Base-by-base conservation (phyloP, 108 stramenopile genomes). In the Fragilariopsis cylindrus region DNA sequence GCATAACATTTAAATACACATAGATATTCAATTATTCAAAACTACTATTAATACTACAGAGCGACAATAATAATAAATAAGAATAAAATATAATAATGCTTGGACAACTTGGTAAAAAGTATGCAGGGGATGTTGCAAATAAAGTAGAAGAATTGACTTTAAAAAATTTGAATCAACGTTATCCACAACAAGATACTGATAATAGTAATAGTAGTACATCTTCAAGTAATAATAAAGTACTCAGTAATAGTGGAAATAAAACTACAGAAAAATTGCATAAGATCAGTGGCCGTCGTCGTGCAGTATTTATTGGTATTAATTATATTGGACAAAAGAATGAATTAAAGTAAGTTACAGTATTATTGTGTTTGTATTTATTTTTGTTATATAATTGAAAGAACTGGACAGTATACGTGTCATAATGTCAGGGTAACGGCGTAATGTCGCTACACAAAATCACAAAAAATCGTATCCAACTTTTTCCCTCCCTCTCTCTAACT, bases 231-330 rank as follows among this genome's bases (percentile, higher is more conserved):
- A 60, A 60, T 1, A 60, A 60, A 16, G 60, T 11, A n/a, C 11
- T 16, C 60, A 2, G n/a, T 54, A 13, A n/a, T n/a, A 60, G n/a
- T 30, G 39, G 39, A 18, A 60, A 16, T 30, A 30, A 71, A 30
- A 57, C 70, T 54, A 53, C 70, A 13, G 70, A 71, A 44, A 5
- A 56, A 42, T 42, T 71, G 30, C 53, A 55, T 41, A 43, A 19
- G 73, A 87, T 21, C 67, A 69, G 58, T 65, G 85, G 82, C 16
- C 73, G 52, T 49, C 71, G 86, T 45, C 76, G 87, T 30, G 92
- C 92, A 5, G 54, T 92, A 9, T 82, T 92, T 30, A 72, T 92
- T 30, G 88, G 94, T 40, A 96, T 96, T 56, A 96, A 96, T 84
- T 96, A 96, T 71, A 68, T 15, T 13, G 93, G 93, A 66, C 82